A percentile compares a stretch with the other conserved stretches of the same genome.
Conservation (phyloP, 345 rosid species). For the Populus alba region DNA sequence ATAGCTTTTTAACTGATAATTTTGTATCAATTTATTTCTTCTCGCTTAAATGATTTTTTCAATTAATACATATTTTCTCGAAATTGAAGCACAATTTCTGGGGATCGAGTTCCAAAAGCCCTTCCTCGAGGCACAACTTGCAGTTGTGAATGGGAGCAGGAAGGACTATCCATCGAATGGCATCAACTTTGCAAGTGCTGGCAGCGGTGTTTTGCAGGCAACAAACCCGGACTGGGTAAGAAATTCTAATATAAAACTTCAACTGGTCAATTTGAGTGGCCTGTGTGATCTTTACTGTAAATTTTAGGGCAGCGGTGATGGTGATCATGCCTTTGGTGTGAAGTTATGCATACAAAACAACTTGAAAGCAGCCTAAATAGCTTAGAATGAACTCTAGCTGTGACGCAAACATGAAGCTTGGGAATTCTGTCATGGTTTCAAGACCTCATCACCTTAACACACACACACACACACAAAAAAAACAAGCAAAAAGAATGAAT, state of each 20-base stretch:
- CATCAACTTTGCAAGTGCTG: constrained; percentile 67
- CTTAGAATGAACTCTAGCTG: too few relatives aligned
- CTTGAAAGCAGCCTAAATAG: too few relatives aligned
- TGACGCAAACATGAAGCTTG: too few relatives aligned
- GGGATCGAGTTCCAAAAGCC: constrained; percentile 53
- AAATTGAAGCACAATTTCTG: constrained; percentile 39
- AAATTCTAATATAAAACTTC: not conserved
- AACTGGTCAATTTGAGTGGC: too few relatives aligned
- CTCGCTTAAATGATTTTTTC: not conserved
- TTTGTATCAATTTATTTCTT: not conserved
- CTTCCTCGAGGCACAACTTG: constrained; percentile 39
- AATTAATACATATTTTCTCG: not conserved
- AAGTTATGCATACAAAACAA: too few relatives aligned
- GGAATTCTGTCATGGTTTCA: too few relatives aligned
- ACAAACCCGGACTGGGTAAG: constrained; percentile 50
- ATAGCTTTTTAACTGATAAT: not conserved
- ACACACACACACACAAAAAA: too few relatives aligned
- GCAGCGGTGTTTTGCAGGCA: constrained; percentile 52
- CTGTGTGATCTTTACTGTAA: too few relatives aligned
- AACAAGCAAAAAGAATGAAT: too few relatives aligned
- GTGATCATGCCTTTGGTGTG: too few relatives aligned
- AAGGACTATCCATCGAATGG: constrained; percentile 50
- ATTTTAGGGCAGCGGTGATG: too few relatives aligned
- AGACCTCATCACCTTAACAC: too few relatives aligned
- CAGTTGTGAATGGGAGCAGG: constrained; percentile 42